Evolutionary conservation across 2,329 filamentous ascomycete genomes (phyloP).

Genomic region (Trichoderma atroviride): DNA sequence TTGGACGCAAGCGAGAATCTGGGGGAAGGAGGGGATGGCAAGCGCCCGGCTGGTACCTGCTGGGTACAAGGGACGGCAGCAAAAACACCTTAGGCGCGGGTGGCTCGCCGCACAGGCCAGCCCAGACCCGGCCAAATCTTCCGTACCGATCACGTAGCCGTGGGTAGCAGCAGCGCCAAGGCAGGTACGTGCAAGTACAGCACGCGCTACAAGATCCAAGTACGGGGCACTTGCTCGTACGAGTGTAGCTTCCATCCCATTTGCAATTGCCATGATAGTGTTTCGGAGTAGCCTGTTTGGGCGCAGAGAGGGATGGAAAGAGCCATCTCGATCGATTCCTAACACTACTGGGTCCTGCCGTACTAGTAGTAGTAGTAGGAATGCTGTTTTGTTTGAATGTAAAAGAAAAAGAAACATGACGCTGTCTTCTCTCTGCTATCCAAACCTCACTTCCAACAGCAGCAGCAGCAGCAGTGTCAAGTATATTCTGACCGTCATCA

Average conservation of each 20-base stretch:
- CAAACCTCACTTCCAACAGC: too few relatives aligned
- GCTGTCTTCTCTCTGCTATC: neutral
- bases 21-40: conserved; percentile 23
- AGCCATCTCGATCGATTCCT: neutral
- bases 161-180: neutral
- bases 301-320: neutral
- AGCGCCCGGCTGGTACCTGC: conserved; percentile 9
- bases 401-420: neutral
- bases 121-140: conserved; percentile 10
- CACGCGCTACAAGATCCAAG: neutral
- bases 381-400: neutral
- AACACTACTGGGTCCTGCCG: neutral
- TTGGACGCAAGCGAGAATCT: conserved; percentile 27
- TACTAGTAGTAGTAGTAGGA: too few relatives aligned
- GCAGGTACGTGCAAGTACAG: neutral
- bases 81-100: neutral
- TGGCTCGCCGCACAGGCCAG: conserved; percentile 16
- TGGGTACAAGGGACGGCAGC: conserved; percentile 12
- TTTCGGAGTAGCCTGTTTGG: neutral
- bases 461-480: neutral
- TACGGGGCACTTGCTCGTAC: neutral
- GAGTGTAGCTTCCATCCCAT: neutral
- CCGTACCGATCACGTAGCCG: conserved; percentile 13
- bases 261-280: neutral
- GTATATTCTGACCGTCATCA: neutral